These are phyloP conservation scores for Juglanconis juglandina DNA, from an alignment of 2,329 filamentous ascomycete species.

Conservation along the genomic window DNA sequence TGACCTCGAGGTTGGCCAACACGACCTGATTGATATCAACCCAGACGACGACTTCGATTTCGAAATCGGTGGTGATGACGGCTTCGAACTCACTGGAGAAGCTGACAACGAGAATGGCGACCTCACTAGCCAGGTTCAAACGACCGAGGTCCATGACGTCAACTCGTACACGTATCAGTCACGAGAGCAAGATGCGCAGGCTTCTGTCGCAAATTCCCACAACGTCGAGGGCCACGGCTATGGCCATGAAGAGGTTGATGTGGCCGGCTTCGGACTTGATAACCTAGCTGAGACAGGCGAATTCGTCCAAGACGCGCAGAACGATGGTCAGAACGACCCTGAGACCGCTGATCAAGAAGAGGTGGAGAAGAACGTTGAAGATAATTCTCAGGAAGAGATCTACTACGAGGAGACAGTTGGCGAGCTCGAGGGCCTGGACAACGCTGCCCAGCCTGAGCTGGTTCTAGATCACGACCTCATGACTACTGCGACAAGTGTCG, in stretches of 20 bases:
- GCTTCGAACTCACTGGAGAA: constrained; percentile 9
- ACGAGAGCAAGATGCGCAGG: neutral
- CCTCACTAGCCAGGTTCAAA: neutral
- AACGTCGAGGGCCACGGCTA: neutral
- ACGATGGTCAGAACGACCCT: neutral
- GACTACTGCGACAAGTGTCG: constrained; percentile 1
- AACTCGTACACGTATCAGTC: neutral
- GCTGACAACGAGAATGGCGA: constrained; percentile 2
- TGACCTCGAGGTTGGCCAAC: constrained; percentile 9
- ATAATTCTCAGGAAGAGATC: constrained; percentile 31
- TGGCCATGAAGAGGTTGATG: constrained; percentile 6
- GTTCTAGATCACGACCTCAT: constrained; percentile 5
- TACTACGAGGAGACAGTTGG: constrained; percentile 29
- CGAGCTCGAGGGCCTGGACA: constrained; percentile 7
- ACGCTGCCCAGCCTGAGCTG: constrained; percentile 20
- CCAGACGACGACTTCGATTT: constrained; percentile 30
- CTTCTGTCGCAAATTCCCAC: neutral
- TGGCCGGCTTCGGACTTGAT: constrained; percentile 20
- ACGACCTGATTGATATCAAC: constrained; percentile 15
- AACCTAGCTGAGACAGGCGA: neutral
- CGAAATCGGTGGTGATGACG: constrained; percentile 26
- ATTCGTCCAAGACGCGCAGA: neutral
- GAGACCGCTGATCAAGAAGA: constrained; percentile 2
- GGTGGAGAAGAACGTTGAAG: constrained; percentile 12
- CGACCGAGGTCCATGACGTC: neutral